Evolutionary conservation across 2,329 filamentous ascomycete genomes (phyloP), one percentile per base, ranked within the genome.

Genomic region (Mycocentrospora acerina): DNA sequence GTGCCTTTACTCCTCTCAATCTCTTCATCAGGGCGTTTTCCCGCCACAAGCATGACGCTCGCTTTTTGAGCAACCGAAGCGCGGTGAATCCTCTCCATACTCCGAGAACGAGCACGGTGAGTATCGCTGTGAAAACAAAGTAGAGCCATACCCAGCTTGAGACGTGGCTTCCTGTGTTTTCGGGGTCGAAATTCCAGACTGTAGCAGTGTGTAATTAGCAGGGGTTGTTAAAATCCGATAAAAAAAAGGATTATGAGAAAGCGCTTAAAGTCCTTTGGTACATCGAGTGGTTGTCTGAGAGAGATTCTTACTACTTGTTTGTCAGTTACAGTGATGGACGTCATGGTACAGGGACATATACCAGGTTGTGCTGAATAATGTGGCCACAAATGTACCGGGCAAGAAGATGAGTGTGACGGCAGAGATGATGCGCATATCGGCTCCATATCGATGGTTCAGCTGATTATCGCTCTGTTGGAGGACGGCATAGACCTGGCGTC

Each of bases 361-460:
- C 19, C 19, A 52, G 15, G 28, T 39, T 1, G 44, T 28, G 26
- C 46, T 47, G 36, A 51, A 53, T 3, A 54, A 18, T 4, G 51
- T 54, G 7, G 53, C 51, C 5, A 51, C 37, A 25, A 57, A 57
- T 1, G 51, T 57, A 4, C 45, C 49, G 3, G 53, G 53, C 2
- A 57, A 37, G 27, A 57, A 57, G 14, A 55, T 22, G 6, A 57
- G 36, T 3, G 53, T 55, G 10, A 57, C 47, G 11, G 41, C 45
- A 6, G 53, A 41, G 13, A 57, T 57, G 30, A 54, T 37, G 8
- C 52, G 43, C 52, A 57, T 55, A 24, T 55, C 50, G 2, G 54
- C 43, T 11, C 50, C 52, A 34, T 55, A 51, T 9, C 44, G 42
- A 17, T 49, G 51, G 28, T 43, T 51, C 4, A 53, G n/a, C n/a